A percentile compares a stretch with the other conserved stretches of the same genome.
These are phyloP conservation scores for Candida ovalis DNA, from an alignment of 805 yeast species.

Conservation along the genomic window DNA sequence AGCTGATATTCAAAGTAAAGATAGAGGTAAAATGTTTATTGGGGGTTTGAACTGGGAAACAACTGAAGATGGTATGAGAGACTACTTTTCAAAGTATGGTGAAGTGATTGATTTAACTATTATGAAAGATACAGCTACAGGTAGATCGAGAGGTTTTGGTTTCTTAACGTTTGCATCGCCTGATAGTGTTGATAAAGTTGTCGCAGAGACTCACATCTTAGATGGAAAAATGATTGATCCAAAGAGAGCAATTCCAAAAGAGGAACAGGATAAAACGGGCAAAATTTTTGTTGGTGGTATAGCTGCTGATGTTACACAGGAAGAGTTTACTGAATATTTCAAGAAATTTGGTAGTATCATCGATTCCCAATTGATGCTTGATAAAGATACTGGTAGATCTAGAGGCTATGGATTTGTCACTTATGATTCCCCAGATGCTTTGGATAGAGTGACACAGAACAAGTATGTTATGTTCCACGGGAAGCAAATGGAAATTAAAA, in stretches of 20 bases:
- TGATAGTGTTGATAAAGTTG: slow-evolving; percentile 80
- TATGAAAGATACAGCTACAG: slow-evolving; percentile 85
- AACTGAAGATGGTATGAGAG: slow-evolving; percentile 77
- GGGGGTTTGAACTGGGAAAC: slow-evolving; percentile 99
- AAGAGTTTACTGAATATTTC: slow-evolving; percentile 82
- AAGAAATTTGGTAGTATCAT: slow-evolving; percentile 85
- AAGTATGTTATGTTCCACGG: slow-evolving; percentile 83
- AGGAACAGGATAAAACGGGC: slow-evolving; percentile 95
- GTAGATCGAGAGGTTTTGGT: slow-evolving; percentile 93
- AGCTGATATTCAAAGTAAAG: slow-evolving; percentile 54
- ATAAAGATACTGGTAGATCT: slow-evolving; percentile 94
- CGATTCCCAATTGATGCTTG: slow-evolving; percentile 96
- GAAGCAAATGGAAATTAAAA: slow-evolving; percentile 75
- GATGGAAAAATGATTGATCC: slow-evolving; percentile 98
- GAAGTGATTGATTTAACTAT: slow-evolving; percentile 84
- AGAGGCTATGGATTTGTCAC: slow-evolving; percentile 98
- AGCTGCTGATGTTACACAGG: slow-evolving; percentile 88
- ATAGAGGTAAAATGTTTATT: slow-evolving; percentile 87
- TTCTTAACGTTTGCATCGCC: slow-evolving; percentile 83
- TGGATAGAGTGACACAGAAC: slow-evolving; percentile 79
- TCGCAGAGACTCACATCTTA: slow-evolving; percentile 78
- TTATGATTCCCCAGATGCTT: slow-evolving; percentile 91
- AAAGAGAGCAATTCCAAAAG: slow-evolving; percentile 94
- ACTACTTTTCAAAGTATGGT: slow-evolving; percentile 84
- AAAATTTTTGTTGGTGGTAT: slow-evolving; percentile 97